phyloP scores from a whole-genome alignment of 129 eudicot species.

The Deinandra increscens region DNA sequence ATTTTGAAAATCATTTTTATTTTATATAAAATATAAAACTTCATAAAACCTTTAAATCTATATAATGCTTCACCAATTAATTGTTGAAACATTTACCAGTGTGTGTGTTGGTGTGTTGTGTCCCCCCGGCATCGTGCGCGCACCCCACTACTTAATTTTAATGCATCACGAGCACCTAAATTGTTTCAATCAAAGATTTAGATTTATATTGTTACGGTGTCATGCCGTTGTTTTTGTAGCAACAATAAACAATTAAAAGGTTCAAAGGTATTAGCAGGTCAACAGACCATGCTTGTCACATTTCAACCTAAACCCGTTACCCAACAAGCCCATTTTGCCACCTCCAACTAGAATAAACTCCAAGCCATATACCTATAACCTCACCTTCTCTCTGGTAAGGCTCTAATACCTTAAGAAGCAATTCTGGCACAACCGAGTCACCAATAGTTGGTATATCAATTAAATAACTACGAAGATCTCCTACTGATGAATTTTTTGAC shows the following conservation, averaged over 20 bases:
- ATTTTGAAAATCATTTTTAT: too few relatives aligned
- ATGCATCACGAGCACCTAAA: not conserved
- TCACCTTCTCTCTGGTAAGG: conserved; percentile 93
- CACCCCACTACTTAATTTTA: too few relatives aligned
- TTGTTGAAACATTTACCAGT: too few relatives aligned
- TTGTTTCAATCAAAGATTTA: not conserved
- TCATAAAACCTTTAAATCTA: too few relatives aligned
- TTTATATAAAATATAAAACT: too few relatives aligned
- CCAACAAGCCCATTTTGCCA: conserved; percentile 9
- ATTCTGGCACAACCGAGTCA: conserved; percentile 89
- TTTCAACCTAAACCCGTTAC: not conserved
- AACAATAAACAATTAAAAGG: not conserved
- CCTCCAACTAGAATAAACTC: conserved; percentile 7
- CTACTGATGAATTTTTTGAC: conserved; percentile 50
- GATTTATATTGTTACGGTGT: not conserved
- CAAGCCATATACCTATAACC: conserved; percentile 15
- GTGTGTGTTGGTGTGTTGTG: too few relatives aligned
- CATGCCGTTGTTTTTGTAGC: not conserved
- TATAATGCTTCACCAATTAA: too few relatives aligned
- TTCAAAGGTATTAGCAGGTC: not conserved
- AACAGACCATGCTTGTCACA: not conserved
- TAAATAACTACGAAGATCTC: conserved; percentile 92
- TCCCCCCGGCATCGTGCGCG: too few relatives aligned
- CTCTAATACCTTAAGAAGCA: conserved; percentile 97
- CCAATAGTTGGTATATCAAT: conserved; percentile 75